Evolutionary conservation across 805 yeast genomes (phyloP).

Genomic region (Yamadazyma phyllophila): DNA sequence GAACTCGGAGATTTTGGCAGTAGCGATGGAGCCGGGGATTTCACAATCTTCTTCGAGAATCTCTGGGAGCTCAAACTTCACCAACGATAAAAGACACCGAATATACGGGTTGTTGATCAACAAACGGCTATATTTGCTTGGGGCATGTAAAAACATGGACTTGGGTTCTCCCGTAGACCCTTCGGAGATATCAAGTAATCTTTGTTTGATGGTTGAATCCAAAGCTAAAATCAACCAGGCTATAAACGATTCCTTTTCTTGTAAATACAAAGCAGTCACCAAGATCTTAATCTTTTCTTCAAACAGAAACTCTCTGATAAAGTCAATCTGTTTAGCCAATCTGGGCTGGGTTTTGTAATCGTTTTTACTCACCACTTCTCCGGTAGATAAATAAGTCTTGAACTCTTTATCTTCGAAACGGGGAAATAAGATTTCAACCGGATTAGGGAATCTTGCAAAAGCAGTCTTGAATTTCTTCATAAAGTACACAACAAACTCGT

Average conservation of each 20-base stretch:
- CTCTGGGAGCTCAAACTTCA: constrained; percentile 47
- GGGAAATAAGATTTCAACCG: constrained; percentile 69
- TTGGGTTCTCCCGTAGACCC: constrained; percentile 7
- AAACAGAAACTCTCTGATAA: constrained; percentile 28
- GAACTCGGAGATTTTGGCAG: constrained; percentile 31
- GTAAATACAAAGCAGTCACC: constrained; percentile 47
- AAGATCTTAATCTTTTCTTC: constrained; percentile 52
- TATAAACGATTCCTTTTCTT: constrained; percentile 42
- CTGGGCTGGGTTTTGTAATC: constrained; percentile 23
- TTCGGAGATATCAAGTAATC: constrained; percentile 9
- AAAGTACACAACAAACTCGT: constrained; percentile 62
- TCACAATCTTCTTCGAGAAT: constrained; percentile 38
- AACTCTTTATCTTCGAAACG: constrained; percentile 46
- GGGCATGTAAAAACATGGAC: constrained; percentile 7
- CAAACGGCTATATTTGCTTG: constrained; percentile 21
- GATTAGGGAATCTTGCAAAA: constrained; percentile 49
- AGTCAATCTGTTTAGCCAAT: constrained; percentile 36
- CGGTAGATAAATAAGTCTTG: constrained; percentile 56
- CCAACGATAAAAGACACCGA: constrained; percentile 43
- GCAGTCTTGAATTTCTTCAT: constrained; percentile 56
- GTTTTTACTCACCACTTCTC: constrained; percentile 39
- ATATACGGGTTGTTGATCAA: constrained; percentile 48
- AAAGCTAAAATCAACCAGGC: constrained; percentile 44
- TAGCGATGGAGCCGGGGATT: constrained; percentile 31
- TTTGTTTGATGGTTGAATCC: constrained; percentile 25